phyloP scores from a whole-genome alignment of 1,284 basidiomycete species.

The Mycosarcoma mackinlayi region DNA sequence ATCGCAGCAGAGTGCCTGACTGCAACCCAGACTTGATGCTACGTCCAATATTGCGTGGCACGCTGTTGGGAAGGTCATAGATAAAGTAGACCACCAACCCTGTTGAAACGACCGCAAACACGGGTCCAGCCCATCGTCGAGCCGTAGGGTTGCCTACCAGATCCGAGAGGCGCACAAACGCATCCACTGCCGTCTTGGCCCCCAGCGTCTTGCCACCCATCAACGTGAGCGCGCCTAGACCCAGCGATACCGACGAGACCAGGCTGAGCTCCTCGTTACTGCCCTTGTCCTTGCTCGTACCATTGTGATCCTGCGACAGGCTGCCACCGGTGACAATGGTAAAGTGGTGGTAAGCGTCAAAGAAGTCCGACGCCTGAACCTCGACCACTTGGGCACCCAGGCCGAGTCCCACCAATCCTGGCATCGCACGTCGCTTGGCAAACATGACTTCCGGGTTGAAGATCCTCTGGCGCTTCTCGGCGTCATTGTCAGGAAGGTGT shows the following conservation, averaged over 20 bases:
- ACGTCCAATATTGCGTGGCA: conserved; percentile 80
- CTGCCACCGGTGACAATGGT: conserved; percentile 52
- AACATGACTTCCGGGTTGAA: conserved; percentile 99
- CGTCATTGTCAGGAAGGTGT: conserved; percentile 75
- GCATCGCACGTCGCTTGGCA: conserved; percentile 72
- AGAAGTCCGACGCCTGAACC: conserved; percentile 77
- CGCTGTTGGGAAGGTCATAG: conserved; percentile 86
- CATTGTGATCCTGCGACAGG: conserved; percentile 56
- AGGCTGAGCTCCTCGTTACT: conserved; percentile 69
- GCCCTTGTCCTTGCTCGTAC: conserved; percentile 70
- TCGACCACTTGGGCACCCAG: conserved; percentile 61
- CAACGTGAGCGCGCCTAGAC: conserved; percentile 83
- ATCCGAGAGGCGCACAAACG: conserved; percentile 69
- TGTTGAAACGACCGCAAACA: conserved; percentile 78
- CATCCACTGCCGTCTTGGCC: conserved; percentile 61
- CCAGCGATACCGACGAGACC: conserved; percentile 55
- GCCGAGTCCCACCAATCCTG: conserved; percentile 58
- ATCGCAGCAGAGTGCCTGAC: conserved; percentile 25
- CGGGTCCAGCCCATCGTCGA: conserved; percentile 87
- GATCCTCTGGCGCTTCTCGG: conserved; percentile 72
- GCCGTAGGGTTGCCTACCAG: conserved; percentile 83
- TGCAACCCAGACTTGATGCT: conserved; percentile 53
- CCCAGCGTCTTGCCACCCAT: conserved; percentile 84
- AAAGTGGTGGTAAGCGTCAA: conserved; percentile 80
- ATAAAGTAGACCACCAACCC: conserved; percentile 86